Evolutionary conservation across 129 eudicot genomes (phyloP), one percentile per base, ranked within the genome.

Genomic region (Oenanthe sinensis): DNA sequence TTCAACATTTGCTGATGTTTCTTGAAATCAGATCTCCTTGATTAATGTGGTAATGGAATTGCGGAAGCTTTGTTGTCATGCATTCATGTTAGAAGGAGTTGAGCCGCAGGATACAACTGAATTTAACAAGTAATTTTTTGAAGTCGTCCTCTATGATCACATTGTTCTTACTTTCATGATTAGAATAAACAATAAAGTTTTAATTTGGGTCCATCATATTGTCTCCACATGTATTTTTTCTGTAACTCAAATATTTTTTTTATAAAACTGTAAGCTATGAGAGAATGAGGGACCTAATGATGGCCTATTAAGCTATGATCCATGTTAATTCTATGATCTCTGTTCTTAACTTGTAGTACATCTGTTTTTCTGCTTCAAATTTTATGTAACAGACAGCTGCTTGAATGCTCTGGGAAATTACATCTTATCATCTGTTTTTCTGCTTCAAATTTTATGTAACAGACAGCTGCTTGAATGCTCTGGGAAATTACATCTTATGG

Each of bases 11-110:
- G 42, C 33, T 9, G 24, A 24, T 60, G 68, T 30, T 78, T 76
- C 44, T 43, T 49, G 75, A 58, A 4, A 76, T 76, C 89, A 96
- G 99, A 96, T 92, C 78, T 96, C 99, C 47, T 96, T 96, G 50
- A 96, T 86, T 72, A 96, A 96, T 79, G 99, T 96, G 90, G 99
- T 96, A 65, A 96, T 96, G 99, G 97, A 96, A 86, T 78, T 96
- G 83, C 97, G 97, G 50, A 96, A 96, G 85, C 96, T 96, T 36
- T 96, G 99, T 68, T 90, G 97, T 82, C 97, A 96, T 81, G 95
- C 97, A 22, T 96, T 90, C 85, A 90, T 96, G 99, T 88, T 96
- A 78, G 99, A 96, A 79, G 99, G 99, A 50, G 99, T 96, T 85
- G 99, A 96, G 77, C 97, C 96, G 4, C 88, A 86, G 49, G 96